Evolutionary conservation across 1,284 basidiomycete genomes (phyloP).

Genomic region (Cyathus olla): DNA sequence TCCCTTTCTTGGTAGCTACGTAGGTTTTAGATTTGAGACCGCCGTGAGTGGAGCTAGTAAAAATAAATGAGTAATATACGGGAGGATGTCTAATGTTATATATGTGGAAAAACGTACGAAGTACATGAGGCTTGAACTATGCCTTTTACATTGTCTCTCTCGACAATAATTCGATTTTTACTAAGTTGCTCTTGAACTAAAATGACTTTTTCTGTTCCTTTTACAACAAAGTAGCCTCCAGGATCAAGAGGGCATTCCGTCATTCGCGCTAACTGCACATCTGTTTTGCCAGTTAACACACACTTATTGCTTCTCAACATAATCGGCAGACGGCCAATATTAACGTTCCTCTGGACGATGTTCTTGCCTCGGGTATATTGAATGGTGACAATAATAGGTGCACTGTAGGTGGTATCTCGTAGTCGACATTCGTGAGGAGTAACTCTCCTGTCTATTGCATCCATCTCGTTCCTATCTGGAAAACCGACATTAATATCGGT

Average conservation of each 20-base stretch:
- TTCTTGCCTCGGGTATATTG: conserved; percentile 96
- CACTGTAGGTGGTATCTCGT: conserved; percentile 96
- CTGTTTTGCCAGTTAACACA: conserved; percentile 83
- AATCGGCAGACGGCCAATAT: conserved; percentile 94
- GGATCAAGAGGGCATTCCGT: conserved; percentile 98
- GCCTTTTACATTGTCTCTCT: conserved; percentile 92
- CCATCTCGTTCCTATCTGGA: conserved; percentile 89
- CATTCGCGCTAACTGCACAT: conserved; percentile 91
- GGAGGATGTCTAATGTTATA: conserved; percentile 3
- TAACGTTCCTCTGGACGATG: conserved; percentile 89
- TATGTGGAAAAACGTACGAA: conserved; percentile 69
- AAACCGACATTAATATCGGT: conserved; percentile 94
- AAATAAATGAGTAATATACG: conserved; percentile 4
- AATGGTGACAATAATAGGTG: conserved; percentile 94
- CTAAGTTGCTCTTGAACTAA: conserved; percentile 98
- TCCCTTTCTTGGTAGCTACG: conserved; percentile 93
- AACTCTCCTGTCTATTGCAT: conserved; percentile 85
- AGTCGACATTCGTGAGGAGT: conserved; percentile 99
- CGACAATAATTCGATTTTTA: conserved; percentile 99
- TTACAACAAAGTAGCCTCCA: conserved; percentile 99
- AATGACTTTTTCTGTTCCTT: conserved; percentile 99
- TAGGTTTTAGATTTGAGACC: conserved; percentile 99
- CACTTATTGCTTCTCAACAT: conserved; percentile 98
- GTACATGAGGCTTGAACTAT: conserved; percentile 97
- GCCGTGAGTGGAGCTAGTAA: conserved; percentile 88